Base-by-base conservation (phyloP, 2,329 filamentous ascomycete genomes). In the Clonostachys chloroleuca region DNA sequence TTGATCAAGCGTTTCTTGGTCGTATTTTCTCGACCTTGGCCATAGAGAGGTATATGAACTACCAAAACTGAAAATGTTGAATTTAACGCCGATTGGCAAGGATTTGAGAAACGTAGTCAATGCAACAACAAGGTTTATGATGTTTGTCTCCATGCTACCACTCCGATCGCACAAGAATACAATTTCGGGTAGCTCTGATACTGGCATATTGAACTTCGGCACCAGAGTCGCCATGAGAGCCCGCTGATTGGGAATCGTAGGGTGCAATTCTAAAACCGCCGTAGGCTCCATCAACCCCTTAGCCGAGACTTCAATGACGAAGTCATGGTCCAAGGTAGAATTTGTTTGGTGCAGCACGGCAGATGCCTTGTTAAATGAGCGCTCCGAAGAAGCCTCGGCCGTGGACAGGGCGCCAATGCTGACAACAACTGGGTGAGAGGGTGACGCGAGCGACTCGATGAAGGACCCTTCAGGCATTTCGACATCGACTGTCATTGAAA, bases 111-210 rank as follows among this genome's bases (percentile, higher is more conserved):
- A 87, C 17, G 87, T 67, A 6, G 76, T 72, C 16, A 87, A 67
- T 1, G 83, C 82, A 2, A 73, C 64, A 20, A 73, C 65, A 4
- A 84, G 69, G 34, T 81, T 73, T 1, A 54, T 51, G 2, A 86
- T 85, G 35, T 75, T 78, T 1, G 62, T 57, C 1, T 40, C 24
- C 84, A 87, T 87, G 49, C 83, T 87, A 0, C 84, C 85, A 47
- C 83, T 87, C 45, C 85, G 77, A 59, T 91, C 87, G 47, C 83
- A 85, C 5, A 91, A 67, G 53, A 91, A 89, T 16, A 90, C 78
- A 18, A 91, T 75, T 58, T 91, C 86, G 4, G 73, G 70, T 46
- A 60, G 63, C 9, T 74, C 69, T 0, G 73, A 58, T 30, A 30
- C 59, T 0, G 80, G 78, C 0, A 88, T 66, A 14, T 72, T 70